Evolutionary conservation across 2,329 filamentous ascomycete genomes (phyloP), one percentile per base, ranked within the genome.

Genomic region (Cryphonectria japonica): DNA sequence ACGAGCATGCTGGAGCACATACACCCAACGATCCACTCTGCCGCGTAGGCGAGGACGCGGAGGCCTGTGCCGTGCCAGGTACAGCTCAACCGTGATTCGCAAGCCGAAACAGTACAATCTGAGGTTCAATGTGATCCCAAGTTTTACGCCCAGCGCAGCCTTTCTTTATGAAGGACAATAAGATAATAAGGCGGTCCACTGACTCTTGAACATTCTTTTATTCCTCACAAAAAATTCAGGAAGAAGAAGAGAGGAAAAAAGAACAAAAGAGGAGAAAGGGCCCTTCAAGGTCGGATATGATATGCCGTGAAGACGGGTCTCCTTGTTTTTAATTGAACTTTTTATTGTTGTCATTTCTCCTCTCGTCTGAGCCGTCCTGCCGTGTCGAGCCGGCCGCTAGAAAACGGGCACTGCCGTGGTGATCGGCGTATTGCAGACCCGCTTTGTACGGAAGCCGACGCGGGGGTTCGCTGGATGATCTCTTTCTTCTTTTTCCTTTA

Each of bases 51-150:
- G 54, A 60, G 52, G 52, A 67, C 50, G 66, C 54, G 50, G 66
- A 60, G 26, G 67, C 63, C 41, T 64, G 46, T 64, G 43, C 29
- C 63, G 61, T 67, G 37, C 59, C 63, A 61, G 61, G 70, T 67
- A 63, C 67, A 26, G 64, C 67, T 32, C 52, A 37, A 69, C 67
- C 59, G 34, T 67, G 67, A 70, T 69, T 67, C 67, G 70, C 37
- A 37, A 32, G 26, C 52, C 52, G 3, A 29, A n/a, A 22, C 19
- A 50, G 8, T 4, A 50, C 43, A 9, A 9, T 50, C 22, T n/a
- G 46, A 50, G 46, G 46, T 50, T n/a, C 43, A 46, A 22, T 46
- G 14, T 46, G 43, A 22, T 46, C 9, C 46, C 46, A n/a, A 9
- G 46, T 9, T n/a, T 52, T 9, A n/a, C 22, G 46, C 19, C 14